Percentiles rank a stretch among this genome's conserved stretches.
These are phyloP conservation scores for Rhodotorula paludigena DNA, from an alignment of 768 basidiomycete species.

Conservation along the genomic window DNA sequence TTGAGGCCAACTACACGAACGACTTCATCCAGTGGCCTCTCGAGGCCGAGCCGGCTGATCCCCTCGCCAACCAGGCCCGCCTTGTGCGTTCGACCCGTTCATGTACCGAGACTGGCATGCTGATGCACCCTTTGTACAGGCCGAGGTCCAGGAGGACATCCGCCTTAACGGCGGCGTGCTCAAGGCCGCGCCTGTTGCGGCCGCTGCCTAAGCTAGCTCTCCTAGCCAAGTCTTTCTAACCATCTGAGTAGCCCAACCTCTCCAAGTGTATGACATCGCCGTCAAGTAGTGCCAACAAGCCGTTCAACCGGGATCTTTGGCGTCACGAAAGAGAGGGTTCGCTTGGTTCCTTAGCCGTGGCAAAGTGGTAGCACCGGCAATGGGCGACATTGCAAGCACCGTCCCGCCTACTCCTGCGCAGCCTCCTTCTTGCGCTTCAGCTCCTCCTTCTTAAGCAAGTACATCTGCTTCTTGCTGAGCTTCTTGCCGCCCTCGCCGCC, in stretches of 20 bases:
- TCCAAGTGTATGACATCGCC: too few relatives aligned
- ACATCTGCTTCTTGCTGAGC: conserved; percentile 26
- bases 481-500: conserved; percentile 8
- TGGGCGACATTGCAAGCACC: too few relatives aligned
- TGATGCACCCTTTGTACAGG: background rate
- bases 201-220: background rate
- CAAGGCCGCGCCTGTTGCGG: background rate
- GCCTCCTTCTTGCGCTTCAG: conserved; percentile 24
- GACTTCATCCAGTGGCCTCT: conserved; percentile 26
- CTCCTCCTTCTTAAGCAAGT: conserved; percentile 29
- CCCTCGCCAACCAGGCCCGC: conserved; percentile 27
- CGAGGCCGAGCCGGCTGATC: conserved; percentile 18
- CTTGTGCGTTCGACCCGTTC: conserved; percentile 4
- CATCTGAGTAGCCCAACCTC: too few relatives aligned
- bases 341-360: too few relatives aligned
- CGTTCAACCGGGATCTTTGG: too few relatives aligned
- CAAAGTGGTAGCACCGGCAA: too few relatives aligned
- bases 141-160: conserved; percentile 17
- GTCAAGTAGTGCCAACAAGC: too few relatives aligned
- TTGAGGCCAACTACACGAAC: conserved; percentile 42
- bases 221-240: background rate
- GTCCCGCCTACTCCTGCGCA: too few relatives aligned
- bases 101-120: too few relatives aligned
- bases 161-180: conserved; percentile 22
- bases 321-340: too few relatives aligned